Evolutionary conservation across 371 early-diverging fungal species (phyloP).

Genomic region (Mucor indicus): DNA sequence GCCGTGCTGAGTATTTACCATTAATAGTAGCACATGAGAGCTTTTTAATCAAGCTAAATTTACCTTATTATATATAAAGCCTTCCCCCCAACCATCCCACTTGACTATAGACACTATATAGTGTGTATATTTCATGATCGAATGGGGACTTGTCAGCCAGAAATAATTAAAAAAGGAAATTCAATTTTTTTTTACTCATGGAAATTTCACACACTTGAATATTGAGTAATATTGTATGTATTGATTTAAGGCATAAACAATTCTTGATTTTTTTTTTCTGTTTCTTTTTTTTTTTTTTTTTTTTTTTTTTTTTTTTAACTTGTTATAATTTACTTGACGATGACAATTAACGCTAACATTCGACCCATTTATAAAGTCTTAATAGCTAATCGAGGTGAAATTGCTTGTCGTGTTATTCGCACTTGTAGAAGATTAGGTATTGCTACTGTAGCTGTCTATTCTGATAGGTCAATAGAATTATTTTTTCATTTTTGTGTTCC

Average conservation of each 20-base stretch:
- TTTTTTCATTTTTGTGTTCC: too few species aligned
- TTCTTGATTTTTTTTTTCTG: background rate
- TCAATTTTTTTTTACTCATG: conserved; percentile 3
- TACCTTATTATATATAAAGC: too few species aligned
- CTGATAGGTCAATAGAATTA: conserved; percentile 62
- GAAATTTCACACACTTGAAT: conserved; percentile 10
- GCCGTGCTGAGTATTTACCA: too few species aligned
- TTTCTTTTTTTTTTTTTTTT: conserved; percentile 1
- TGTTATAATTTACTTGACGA: conserved; percentile 4
- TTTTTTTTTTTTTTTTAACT: background rate
- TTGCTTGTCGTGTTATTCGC: conserved; percentile 90
- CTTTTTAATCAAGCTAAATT: too few species aligned
- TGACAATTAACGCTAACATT: too few species aligned
- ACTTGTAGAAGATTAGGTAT: conserved; percentile 82
- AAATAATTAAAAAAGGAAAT: conserved; percentile 18
- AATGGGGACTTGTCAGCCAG: background rate
- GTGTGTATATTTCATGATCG: too few species aligned
- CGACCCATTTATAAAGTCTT: conserved; percentile 86
- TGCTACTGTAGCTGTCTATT: conserved; percentile 92
- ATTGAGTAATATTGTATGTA: background rate
- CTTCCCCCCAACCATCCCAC: too few species aligned
- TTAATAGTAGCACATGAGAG: too few species aligned
- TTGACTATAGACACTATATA: too few species aligned
- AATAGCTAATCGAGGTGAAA: conserved; percentile 97
- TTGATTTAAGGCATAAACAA: background rate